These are phyloP conservation scores for Novymonas esmeraldas DNA, from an alignment of 208 protist species.

Conservation along the genomic window DNA sequence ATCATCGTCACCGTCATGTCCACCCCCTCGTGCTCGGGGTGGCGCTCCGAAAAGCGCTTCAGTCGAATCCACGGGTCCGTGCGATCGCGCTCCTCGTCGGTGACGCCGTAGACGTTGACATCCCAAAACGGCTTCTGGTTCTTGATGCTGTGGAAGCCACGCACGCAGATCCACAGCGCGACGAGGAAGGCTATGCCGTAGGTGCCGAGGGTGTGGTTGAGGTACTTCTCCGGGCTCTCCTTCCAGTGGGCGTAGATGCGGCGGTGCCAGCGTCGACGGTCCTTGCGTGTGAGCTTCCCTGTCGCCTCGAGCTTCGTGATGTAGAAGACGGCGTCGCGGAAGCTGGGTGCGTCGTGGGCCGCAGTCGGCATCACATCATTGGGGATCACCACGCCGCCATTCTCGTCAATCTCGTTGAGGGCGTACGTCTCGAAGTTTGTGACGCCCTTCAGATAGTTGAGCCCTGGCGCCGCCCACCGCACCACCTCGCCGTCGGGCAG, in stretches of 20 bases:
- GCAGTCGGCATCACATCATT: constrained; percentile 78
- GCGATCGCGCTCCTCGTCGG: constrained; percentile 61
- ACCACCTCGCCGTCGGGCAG: constrained; percentile 79
- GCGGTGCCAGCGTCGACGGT: constrained; percentile 80
- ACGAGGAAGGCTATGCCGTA: constrained; percentile 70
- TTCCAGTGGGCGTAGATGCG: constrained; percentile 82
- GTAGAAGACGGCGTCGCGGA: constrained; percentile 79
- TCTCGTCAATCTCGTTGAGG: constrained; percentile 88
- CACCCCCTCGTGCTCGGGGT: constrained; percentile 84
- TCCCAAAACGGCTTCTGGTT: constrained; percentile 92
- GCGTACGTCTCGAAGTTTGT: constrained; percentile 91
- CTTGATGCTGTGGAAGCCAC: constrained; percentile 83
- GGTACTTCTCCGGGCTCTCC: constrained; percentile 82
- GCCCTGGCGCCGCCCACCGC: constrained; percentile 78
- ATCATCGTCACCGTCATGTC: constrained; percentile 77
- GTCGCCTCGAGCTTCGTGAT: constrained; percentile 65
- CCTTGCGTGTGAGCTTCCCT: constrained; percentile 85
- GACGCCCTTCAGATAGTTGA: constrained; percentile 83
- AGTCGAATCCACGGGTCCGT: constrained; percentile 69
- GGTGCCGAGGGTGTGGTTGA: constrained; percentile 64
- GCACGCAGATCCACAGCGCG: constrained; percentile 65
- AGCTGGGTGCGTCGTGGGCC: constrained; percentile 65
- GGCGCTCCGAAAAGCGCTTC: constrained; percentile 82
- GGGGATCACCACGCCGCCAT: constrained; percentile 84
- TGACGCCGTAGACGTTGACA: constrained; percentile 76